Evolutionary conservation across 495 filamentous ascomycete species (phyloP).

Genomic region (Chaetomium tenue): DNA sequence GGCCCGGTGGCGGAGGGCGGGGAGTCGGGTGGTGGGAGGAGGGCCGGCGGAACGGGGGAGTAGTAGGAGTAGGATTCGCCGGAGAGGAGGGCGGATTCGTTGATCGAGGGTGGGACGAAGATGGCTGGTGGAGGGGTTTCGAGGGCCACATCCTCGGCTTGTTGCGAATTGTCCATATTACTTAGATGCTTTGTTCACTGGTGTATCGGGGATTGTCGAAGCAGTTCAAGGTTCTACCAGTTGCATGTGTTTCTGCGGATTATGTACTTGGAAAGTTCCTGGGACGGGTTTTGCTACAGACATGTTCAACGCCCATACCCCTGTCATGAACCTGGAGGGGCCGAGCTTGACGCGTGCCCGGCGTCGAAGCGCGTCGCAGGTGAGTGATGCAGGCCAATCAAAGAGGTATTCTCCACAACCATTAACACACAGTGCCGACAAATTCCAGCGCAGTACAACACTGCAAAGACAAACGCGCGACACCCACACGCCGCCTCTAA

Average conservation of each 20-base stretch:
- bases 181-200: background rate
- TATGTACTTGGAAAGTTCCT: background rate
- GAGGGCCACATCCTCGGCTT: conserved; percentile 47
- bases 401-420: background rate
- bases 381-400: conserved; percentile 20
- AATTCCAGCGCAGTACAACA: background rate
- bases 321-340: background rate
- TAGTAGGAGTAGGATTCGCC: conserved; percentile 84
- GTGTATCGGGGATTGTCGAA: too few relatives aligned
- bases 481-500: background rate
- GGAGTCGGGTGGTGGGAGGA: conserved; percentile 42
- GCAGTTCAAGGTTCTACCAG: too few relatives aligned
- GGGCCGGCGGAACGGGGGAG: conserved; percentile 62
- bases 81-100: conserved; percentile 56
- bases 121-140: conserved; percentile 57
- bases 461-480: background rate
- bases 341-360: conserved; percentile 16
- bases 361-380: conserved; percentile 10
- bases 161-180: conserved; percentile 49
- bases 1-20: conserved; percentile 24
- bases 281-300: background rate
- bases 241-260: too few relatives aligned
- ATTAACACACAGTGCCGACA: conserved; percentile 13
- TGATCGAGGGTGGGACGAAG: conserved; percentile 80
- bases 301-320: background rate